phyloP scores from a whole-genome alignment of 495 filamentous ascomycete genomes.

The Platismatia glauca region DNA sequence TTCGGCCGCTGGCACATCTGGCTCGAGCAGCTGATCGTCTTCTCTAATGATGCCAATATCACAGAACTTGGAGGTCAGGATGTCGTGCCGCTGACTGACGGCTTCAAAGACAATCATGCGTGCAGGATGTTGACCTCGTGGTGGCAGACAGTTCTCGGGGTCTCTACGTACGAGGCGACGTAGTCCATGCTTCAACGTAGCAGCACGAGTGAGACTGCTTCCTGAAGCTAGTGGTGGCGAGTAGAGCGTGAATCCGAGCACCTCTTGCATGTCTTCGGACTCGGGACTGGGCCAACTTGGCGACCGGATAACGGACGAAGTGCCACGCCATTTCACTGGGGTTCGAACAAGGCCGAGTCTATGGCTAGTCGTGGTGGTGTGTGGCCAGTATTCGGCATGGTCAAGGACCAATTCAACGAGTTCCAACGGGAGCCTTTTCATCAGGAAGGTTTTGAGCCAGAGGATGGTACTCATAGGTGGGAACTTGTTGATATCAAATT shows the following conservation, averaged over 20 bases:
- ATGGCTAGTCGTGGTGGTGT: neutral
- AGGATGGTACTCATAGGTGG: neutral
- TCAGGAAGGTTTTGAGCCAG: neutral
- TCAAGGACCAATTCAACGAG: neutral
- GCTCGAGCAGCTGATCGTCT: neutral
- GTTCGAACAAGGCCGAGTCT: neutral
- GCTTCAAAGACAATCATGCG: slow-evolving; percentile 2
- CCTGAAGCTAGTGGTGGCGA: neutral
- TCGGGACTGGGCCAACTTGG: neutral
- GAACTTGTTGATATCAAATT: neutral
- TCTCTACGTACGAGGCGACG: neutral
- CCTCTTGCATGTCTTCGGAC: neutral
- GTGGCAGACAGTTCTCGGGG: neutral
- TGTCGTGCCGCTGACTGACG: neutral
- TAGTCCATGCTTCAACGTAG: neutral
- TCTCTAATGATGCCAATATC: neutral
- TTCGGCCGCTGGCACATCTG: neutral
- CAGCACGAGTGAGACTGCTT: neutral
- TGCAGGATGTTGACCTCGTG: neutral
- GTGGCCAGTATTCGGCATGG: slow-evolving; percentile 1
- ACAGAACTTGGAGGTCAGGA: neutral
- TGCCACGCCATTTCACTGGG: neutral
- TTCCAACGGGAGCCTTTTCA: neutral
- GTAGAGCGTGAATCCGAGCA: neutral
- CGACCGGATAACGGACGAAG: neutral